phyloP scores from a whole-genome alignment of 1,139 yeast species.

The Eremothecium cymbalariae region DNA sequence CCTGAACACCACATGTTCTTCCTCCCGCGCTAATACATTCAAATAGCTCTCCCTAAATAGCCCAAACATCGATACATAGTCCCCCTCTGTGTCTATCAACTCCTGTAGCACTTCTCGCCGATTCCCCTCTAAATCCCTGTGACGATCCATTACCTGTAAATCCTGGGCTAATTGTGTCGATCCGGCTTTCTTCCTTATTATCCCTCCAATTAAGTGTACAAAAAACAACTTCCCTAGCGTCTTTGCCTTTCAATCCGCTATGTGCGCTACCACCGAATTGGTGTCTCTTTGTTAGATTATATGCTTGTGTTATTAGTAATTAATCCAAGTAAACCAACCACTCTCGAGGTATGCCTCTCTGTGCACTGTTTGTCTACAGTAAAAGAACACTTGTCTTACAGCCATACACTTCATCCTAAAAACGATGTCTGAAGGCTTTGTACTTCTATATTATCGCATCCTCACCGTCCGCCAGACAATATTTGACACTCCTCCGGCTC shows the following conservation, averaged over 20 bases:
- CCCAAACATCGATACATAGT: conserved; percentile 6
- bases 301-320: conserved; percentile 1
- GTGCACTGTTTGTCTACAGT: no score
- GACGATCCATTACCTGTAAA: no score
- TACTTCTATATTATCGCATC: no score
- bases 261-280: no score
- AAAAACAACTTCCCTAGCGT: neutral
- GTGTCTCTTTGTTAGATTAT: neutral
- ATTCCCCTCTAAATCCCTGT: neutral
- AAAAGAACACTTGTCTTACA: no score
- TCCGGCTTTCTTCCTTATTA: no score
- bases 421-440: no score
- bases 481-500: no score
- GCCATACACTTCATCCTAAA: no score
- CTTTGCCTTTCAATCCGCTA: neutral
- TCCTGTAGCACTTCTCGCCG: conserved; percentile 6
- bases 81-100: conserved; percentile 4
- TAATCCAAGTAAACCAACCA: neutral
- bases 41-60: conserved; percentile 4
- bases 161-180: no score
- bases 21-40: conserved; percentile 5
- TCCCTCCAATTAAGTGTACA: no score
- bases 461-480: no score
- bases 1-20: conserved; percentile 4
- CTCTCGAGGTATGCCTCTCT: conserved; percentile 2